phyloP scores from a whole-genome alignment of 129 eudicot species.

The Flaveria sonorensis region DNA sequence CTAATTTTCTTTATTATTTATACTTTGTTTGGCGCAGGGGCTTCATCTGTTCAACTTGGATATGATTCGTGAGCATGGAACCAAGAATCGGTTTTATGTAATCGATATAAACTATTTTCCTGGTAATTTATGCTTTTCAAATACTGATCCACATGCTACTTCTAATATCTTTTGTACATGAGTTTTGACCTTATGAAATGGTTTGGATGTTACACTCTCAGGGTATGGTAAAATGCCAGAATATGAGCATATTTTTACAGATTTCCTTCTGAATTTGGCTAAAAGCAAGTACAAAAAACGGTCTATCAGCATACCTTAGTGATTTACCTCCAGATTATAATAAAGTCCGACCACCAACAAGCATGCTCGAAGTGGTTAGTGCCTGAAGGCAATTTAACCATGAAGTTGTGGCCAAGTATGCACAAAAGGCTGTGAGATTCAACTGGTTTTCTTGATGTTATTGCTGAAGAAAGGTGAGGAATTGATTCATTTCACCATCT shows the following conservation, averaged over 20 bases:
- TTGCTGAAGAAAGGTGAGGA: conserved; percentile 20
- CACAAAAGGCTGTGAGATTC: conserved; percentile 9
- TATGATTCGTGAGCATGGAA: conserved; percentile 92
- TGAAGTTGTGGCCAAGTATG: conserved; percentile 27
- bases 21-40: conserved; percentile 50
- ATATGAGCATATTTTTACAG: conserved; percentile 95
- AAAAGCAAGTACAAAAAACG: conserved; percentile 61
- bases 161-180: neutral
- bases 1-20: neutral
- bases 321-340: conserved; percentile 2
- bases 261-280: conserved; percentile 74
- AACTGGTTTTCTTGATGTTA: conserved; percentile 17
- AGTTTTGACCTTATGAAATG: neutral
- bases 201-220: conserved; percentile 31
- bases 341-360: conserved; percentile 25
- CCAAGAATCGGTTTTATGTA: conserved; percentile 74
- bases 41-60: conserved; percentile 93
- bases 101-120: conserved; percentile 97
- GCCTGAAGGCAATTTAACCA: conserved; percentile 13
- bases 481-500: conserved; percentile 7
- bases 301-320: conserved; percentile 21
- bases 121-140: conserved; percentile 42
- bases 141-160: neutral
- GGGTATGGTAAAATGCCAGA: conserved; percentile 99
- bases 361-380: neutral